Base-by-base conservation (phyloP, 305 asterid genomes). In the Coffea humblotiana region DNA sequence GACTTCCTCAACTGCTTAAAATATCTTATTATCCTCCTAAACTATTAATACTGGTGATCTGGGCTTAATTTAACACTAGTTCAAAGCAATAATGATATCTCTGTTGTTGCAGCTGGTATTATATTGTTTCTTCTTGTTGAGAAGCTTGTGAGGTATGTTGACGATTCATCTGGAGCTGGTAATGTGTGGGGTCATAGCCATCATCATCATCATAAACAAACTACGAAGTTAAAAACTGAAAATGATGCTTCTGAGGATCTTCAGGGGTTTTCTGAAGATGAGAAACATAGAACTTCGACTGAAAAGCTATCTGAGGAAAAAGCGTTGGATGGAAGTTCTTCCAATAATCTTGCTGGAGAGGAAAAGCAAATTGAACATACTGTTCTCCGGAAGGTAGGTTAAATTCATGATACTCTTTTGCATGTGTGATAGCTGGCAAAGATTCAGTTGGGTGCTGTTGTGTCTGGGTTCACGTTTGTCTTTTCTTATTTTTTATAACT, bases 111-210 rank as follows among this genome's bases (percentile, higher is more conserved):
- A 96, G 99, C 92, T 87, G 99, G 99, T 81, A 91, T 96, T 27
- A 90, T 94, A 58, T 88, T 90, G 82, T 96, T 96, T 85, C 97
- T 96, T 81, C 88, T 94, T 79, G 97, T 96, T 72, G 98, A 96
- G 92, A 96, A 92, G 89, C 77, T 91, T 61, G 99, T 96, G 89
- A 96, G 99, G 88, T 96, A 90, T 56, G 97, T 96, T 58, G 98
- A 96, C 78, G 97, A 87, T 23, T 88, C 83, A 78, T 92, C 97
- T 83, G 92, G 93, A 72, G 97, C 93, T 77, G 87, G 72, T 80
- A 81, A 82, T 87, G 81, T 82, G 70, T 84, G 82, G 90, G 80
- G 87, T 81, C 89, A 61, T 89, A 91, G 91, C 74, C 97, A 91
- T 32, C 97, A 90, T 87, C 98, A 93, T 83, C 98, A 91, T 82